Conservation (phyloP, 805 yeast genomes). For the Saturnispora sanitii region DNA sequence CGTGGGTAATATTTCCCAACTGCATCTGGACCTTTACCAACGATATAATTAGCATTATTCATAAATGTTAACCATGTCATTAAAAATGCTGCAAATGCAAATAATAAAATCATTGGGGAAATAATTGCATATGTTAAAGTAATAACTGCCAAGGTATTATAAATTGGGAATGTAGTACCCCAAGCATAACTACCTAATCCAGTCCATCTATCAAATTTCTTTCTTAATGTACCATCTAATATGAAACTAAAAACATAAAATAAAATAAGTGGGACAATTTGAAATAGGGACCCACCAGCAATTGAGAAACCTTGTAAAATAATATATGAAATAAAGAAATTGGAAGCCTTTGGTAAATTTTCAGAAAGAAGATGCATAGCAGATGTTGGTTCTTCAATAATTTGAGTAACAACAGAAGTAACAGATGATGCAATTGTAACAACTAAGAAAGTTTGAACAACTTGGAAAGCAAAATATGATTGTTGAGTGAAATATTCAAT, state of each 20-base stretch:
- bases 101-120: conserved; percentile 74
- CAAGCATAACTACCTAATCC: conserved; percentile 45
- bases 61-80: conserved; percentile 68
- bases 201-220: conserved; percentile 52
- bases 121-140: conserved; percentile 59
- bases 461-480: conserved; percentile 59
- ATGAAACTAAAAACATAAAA: conserved; percentile 48
- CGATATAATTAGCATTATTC: conserved; percentile 68
- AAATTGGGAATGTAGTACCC: conserved; percentile 76
- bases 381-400: conserved; percentile 46
- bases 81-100: conserved; percentile 61
- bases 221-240: conserved; percentile 57
- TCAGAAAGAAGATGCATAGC: conserved; percentile 52
- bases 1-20: conserved; percentile 82
- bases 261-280: conserved; percentile 46
- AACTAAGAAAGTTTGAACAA: conserved; percentile 61
- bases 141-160: conserved; percentile 61
- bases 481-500: conserved; percentile 59
- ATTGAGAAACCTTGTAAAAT: conserved; percentile 59
- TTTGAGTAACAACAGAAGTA: conserved; percentile 53
- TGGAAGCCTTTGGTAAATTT: conserved; percentile 65
- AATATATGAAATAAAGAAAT: conserved; percentile 60
- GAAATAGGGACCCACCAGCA: conserved; percentile 56
- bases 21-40: conserved; percentile 56
- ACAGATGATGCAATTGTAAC: conserved; percentile 67